These are phyloP conservation scores for Acacia confusa DNA, from an alignment of 306 rosid species.

Conservation along the genomic window DNA sequence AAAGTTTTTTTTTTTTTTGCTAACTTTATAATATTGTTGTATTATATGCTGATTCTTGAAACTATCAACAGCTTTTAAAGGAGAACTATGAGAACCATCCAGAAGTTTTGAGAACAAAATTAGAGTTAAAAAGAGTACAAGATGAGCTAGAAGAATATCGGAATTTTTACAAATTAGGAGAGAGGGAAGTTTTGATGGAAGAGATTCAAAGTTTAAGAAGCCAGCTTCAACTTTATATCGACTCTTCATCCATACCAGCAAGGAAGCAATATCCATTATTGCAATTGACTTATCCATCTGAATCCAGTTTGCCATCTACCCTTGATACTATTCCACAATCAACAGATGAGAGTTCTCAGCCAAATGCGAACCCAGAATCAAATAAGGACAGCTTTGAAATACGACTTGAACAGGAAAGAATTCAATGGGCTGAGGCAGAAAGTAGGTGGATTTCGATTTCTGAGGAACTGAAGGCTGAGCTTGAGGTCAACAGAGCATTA, in stretches of 20 bases:
- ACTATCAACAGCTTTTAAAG: conserved; percentile 67
- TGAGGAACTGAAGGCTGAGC: conserved; percentile 88
- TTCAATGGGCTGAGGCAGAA: conserved; percentile 85
- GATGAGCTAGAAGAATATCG: conserved; percentile 72
- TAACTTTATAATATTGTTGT: neutral
- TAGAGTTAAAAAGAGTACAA: conserved; percentile 74
- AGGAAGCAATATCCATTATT: conserved; percentile 58
- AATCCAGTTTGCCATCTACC: conserved; percentile 51
- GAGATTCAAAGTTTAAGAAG: conserved; percentile 91
- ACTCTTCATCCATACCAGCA: conserved; percentile 57
- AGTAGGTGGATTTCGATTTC: conserved; percentile 89
- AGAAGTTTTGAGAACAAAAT: conserved; percentile 74
- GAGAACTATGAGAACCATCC: conserved; percentile 92
- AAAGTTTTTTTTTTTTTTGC: conserved; percentile 11
- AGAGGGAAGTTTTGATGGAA: conserved; percentile 93
- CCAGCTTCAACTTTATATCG: conserved; percentile 84
- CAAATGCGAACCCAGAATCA: conserved; percentile 51
- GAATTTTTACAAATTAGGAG: conserved; percentile 77
- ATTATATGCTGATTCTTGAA: conserved; percentile 33
- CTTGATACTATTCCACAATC: conserved; percentile 67
- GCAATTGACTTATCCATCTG: conserved; percentile 62
- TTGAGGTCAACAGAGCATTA: conserved; percentile 67
- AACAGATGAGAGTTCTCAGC: conserved; percentile 50
- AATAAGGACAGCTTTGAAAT: conserved; percentile 47
- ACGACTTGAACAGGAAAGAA: conserved; percentile 77